Evolutionary conservation across 2,329 filamentous ascomycete genomes (phyloP), one percentile per base, ranked within the genome.

Genomic region (Pleomassaria siparia): DNA sequence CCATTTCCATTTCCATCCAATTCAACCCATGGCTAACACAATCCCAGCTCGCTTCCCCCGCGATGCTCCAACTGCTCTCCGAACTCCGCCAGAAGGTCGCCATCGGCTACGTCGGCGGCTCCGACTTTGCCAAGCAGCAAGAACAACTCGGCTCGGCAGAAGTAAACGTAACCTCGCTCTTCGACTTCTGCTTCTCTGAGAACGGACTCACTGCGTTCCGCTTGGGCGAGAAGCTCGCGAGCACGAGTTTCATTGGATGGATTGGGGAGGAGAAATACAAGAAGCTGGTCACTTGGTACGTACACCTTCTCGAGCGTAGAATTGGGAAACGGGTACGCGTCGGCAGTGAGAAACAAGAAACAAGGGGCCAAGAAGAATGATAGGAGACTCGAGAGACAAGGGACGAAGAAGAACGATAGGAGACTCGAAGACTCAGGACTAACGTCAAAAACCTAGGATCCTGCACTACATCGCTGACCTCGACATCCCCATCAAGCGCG

Each of bases 111-210:
- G 91, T 97, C 52, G 94, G 94, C 65, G 94, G 94, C 70, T 94
- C 88, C 63, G 88, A 97, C 79, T 83, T 96, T 54, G 76, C 73
- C 70, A 97, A 99, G 79, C 94, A 97, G 76, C 90, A 97, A 74
- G 94, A 97, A 74, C 92, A 97, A 77, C 83, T 97, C 53, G 91
- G 91, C 70, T 80, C 83, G 3, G 43, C 56, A 5, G 71, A 81
- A 21, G 80, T 86, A 59, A 71, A 78, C 60, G 92, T 97, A 52
- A 91, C 85, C 43, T 79, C 83, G 53, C 85, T 97, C 64, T 99
- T 99, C 79, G 94, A 99, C 79, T 99, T 89, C 77, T 94, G 88
- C 82, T 99, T 99, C 77, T 80, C 91, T 49, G 94, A 99, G 78
- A 99, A 99, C 76, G 94, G 94, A 10, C 83, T 99, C 59, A 95